phyloP scores from a whole-genome alignment of 805 yeast species.

The Teunomyces tritomae region DNA sequence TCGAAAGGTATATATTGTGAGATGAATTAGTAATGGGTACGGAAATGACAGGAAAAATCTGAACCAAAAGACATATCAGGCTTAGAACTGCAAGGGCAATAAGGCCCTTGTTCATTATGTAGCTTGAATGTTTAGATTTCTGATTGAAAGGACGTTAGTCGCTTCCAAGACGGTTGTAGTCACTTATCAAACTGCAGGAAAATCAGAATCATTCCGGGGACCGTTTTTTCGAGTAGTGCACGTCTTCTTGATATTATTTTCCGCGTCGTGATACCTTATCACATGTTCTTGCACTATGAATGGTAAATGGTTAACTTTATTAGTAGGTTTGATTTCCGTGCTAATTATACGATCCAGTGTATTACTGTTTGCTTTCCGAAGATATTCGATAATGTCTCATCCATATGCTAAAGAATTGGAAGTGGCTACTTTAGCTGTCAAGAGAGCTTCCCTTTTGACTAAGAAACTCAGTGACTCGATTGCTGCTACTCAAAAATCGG shows the following conservation, averaged over 20 bases:
- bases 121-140: no score
- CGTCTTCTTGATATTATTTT: background rate
- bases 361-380: background rate
- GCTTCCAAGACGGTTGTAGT: no score
- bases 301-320: background rate
- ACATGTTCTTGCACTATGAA: slow-evolving; percentile 9
- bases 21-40: slow-evolving; percentile 33
- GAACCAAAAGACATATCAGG: slow-evolving; percentile 31
- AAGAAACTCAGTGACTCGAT: slow-evolving; percentile 58
- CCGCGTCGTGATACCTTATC: slow-evolving; percentile 3
- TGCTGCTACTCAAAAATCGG: slow-evolving; percentile 45
- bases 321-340: slow-evolving; percentile 2
- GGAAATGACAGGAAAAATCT: slow-evolving; percentile 39
- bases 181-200: background rate
- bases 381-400: slow-evolving; percentile 14
- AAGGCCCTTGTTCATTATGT: slow-evolving; percentile 29
- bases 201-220: no score
- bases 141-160: no score
- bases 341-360: slow-evolving; percentile 5
- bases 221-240: background rate
- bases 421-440: slow-evolving; percentile 87
- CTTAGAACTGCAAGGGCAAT: slow-evolving; percentile 26
- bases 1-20: slow-evolving; percentile 28
- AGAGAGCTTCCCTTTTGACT: slow-evolving; percentile 78
- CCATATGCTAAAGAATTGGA: slow-evolving; percentile 62